Evolutionary conservation across 345 rosid species (phyloP).

Genomic region (Carallia pectinifolia): DNA sequence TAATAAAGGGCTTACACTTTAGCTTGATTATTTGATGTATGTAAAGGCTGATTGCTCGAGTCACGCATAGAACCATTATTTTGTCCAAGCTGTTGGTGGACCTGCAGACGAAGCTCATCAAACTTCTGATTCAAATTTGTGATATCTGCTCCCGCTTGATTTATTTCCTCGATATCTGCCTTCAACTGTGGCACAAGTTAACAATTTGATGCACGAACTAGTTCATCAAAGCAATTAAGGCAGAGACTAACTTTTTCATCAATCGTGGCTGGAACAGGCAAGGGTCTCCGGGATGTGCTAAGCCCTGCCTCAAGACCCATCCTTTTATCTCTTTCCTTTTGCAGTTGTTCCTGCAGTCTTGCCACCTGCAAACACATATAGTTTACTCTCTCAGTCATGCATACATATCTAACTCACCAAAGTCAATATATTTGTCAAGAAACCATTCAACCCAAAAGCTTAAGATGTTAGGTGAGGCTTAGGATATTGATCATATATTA

Average conservation of each 20-base stretch:
- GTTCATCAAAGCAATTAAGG: slow-evolving; percentile 8
- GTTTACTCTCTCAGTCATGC: background rate
- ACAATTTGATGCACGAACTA: slow-evolving; percentile 16
- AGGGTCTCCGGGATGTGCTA: slow-evolving; percentile 38
- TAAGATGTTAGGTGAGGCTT: too few relatives aligned
- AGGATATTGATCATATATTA: too few relatives aligned
- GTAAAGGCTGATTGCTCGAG: slow-evolving; percentile 27
- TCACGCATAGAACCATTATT: slow-evolving; percentile 38
- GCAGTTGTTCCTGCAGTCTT: slow-evolving; percentile 79
- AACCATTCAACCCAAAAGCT: too few relatives aligned
- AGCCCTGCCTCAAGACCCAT: slow-evolving; percentile 64
- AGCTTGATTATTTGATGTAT: slow-evolving; percentile 27
- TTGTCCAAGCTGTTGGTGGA: slow-evolving; percentile 43
- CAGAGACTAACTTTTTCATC: slow-evolving; percentile 59
- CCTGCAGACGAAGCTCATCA: slow-evolving; percentile 54
- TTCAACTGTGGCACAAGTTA: slow-evolving; percentile 46
- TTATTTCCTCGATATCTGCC: slow-evolving; percentile 63
- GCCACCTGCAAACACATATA: slow-evolving; percentile 50
- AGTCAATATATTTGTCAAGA: too few relatives aligned
- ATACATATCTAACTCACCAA: background rate
- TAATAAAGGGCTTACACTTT: slow-evolving; percentile 41
- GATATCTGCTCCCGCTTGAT: slow-evolving; percentile 58
- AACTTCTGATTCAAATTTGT: slow-evolving; percentile 55
- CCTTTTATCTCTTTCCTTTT: slow-evolving; percentile 65
- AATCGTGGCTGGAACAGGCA: slow-evolving; percentile 32